Base-by-base conservation (phyloP, 805 yeast genomes). In the Sugiyamaella qingdaonensis region DNA sequence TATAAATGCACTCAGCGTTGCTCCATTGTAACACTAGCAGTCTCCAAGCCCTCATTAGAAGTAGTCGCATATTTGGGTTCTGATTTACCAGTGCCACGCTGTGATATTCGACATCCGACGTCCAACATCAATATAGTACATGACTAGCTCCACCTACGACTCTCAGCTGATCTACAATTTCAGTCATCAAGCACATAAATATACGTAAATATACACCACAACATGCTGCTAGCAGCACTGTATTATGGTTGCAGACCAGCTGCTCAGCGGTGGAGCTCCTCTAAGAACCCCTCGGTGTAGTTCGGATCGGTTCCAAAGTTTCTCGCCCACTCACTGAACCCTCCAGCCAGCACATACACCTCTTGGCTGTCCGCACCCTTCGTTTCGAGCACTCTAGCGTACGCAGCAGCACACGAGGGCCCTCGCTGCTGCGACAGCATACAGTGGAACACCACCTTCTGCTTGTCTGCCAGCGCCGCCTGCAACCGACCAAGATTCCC, bases 351-450 rank as follows among this genome's bases (percentile, higher is more conserved):
- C 1, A 92, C 84, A 76, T 82, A 85, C 1, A 92, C 81, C 32
- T 77, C 71, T 53, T 81, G 75, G 27, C 36, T 29, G 4, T 58
- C 49, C 24, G 52, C 16, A 24, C 61, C 63, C 5, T 68, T 63
- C 2, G 69, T 66, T 32, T 66, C 61, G 24, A 44, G 70, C 58
- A 74, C 73, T 52, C 84, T 68, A 57, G 76, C 63, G 61, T 86
- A 85, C 61, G 73, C 74, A 68, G 83, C 70, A 0, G 97, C 90
- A 2, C 96, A 79, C 2, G 87, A 74, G 0, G 98, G 98, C 0
- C 98, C 98, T 49, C 99, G 74, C 55, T 85, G 95, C 68, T 94
- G 98, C 2, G 95, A 85, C 31, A 87, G 74, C 29, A 91, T 90
- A 68, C 99, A 92, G 67, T 94, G 97, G 71, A 92, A 94, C 0